Base-by-base conservation (phyloP, 768 basidiomycete species). In the Podaxis sp. region DNA sequence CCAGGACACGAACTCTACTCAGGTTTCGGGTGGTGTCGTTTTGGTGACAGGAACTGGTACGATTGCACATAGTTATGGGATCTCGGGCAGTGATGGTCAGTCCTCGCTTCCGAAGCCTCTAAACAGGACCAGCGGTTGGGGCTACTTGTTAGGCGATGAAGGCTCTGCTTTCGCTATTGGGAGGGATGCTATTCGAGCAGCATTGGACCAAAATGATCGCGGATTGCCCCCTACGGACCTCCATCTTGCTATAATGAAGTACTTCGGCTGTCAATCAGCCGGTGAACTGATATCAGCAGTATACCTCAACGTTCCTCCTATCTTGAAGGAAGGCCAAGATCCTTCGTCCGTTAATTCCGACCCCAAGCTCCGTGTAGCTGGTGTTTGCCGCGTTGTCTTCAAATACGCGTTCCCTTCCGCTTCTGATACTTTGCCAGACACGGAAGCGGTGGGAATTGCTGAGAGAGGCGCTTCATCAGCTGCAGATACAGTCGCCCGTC, bases 81-180 rank as follows among this genome's bases (percentile, higher is more conserved):
- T 70, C 17, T 57, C 65, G 11, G 17, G 27, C 41, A 43, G 15
- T 63, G 57, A 52, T 41, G 52, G 40, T 53, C 54, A 41, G 63
- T 43, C 52, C 58, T 46, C 65, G 65, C 25, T 65, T 40, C 55
- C 68, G 33, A 25, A 43, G 1, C 65, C 69, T 5, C 6, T 69
- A 2, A 66, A 65, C 12, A 68, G 72, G 11, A 55, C 68, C 2
- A 68, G 69, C 13, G 69, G 71, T 8, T 71, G 69, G 72, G 72
- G 69, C 12, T 72, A 71, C 46, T 64, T 73, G 12, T 65, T 71
- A 22, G 70, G 69, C 22, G 69, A 73, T 54, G 71, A 71, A 65
- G 70, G 69, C 17, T 72, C 71, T 11, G 71, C 67, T 4, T 72
- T 68, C 40, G 63, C 46, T 6, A 72, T 73, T 33, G 69, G 69